Evolutionary conservation across 2,329 filamentous ascomycete genomes (phyloP).

Genomic region (Lasiodiplodia citricola): DNA sequence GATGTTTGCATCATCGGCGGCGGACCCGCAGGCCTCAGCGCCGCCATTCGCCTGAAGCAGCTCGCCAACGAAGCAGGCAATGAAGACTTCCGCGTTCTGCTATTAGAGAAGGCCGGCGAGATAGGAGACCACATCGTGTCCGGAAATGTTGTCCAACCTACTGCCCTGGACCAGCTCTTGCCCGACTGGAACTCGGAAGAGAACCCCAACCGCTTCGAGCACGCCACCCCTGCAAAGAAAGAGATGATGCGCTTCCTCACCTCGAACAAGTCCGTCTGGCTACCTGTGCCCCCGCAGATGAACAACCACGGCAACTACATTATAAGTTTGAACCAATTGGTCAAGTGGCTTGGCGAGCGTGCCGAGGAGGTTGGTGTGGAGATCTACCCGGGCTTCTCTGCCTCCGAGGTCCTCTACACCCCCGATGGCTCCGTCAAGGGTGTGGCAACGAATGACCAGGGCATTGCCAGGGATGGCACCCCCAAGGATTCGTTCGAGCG

Average conservation of each 20-base stretch:
- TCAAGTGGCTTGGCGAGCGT: slow-evolving; percentile 92
- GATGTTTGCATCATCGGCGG: slow-evolving; percentile 97
- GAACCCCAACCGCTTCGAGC: slow-evolving; percentile 85
- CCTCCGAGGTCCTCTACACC: slow-evolving; percentile 88
- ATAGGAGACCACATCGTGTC: slow-evolving; percentile 94
- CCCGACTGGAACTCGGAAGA: slow-evolving; percentile 91
- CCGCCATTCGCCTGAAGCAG: slow-evolving; percentile 94
- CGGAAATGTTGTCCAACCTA: slow-evolving; percentile 91
- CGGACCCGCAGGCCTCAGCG: slow-evolving; percentile 90
- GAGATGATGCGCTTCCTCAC: slow-evolving; percentile 97
- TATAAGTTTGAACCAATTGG: slow-evolving; percentile 91
- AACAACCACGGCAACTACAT: slow-evolving; percentile 98
- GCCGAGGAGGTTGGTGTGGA: slow-evolving; percentile 98
- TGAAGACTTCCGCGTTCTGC: slow-evolving; percentile 89
- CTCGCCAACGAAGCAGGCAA: slow-evolving; percentile 93
- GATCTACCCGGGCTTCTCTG: slow-evolving; percentile 94
- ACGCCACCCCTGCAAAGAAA: slow-evolving; percentile 79
- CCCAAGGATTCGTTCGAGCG: slow-evolving; percentile 91
- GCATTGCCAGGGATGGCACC: slow-evolving; percentile 79
- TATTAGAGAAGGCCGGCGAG: slow-evolving; percentile 95
- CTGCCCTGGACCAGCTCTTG: slow-evolving; percentile 84
- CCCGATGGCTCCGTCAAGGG: slow-evolving; percentile 87
- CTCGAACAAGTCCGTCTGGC: slow-evolving; percentile 74
- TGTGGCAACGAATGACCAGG: slow-evolving; percentile 94
- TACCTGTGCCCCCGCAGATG: slow-evolving; percentile 95